Percentiles rank a stretch among this genome's conserved stretches.
Evolutionary conservation across 345 rosid genomes (phyloP).

Genomic region (Anacardium occidentale): DNA sequence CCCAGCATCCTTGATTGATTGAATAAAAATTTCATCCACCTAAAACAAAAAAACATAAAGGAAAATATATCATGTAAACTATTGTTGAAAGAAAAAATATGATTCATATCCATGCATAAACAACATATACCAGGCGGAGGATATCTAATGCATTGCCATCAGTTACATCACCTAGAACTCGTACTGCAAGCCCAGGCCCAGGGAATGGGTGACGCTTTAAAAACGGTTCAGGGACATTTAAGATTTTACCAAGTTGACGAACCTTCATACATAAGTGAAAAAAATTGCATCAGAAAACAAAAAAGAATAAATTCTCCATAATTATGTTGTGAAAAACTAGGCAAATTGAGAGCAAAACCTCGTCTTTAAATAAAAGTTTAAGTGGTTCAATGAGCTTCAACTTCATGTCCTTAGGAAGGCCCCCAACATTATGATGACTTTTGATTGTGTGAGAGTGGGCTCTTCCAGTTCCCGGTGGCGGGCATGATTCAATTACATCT

Average conservation of each 20-base stretch:
- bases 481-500: slow-evolving; percentile 96
- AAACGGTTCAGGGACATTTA: slow-evolving; percentile 80
- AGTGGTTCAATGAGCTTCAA: slow-evolving; percentile 96
- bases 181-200: slow-evolving; percentile 97
- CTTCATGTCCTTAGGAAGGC: slow-evolving; percentile 98
- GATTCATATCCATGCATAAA: slow-evolving; percentile 6
- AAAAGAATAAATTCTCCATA: not conserved
- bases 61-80: not conserved
- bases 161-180: slow-evolving; percentile 92
- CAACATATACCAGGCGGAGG: slow-evolving; percentile 68
- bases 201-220: slow-evolving; percentile 97
- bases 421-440: slow-evolving; percentile 99
- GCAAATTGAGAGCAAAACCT: slow-evolving; percentile 44
- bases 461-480: slow-evolving; percentile 94
- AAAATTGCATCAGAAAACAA: slow-evolving; percentile 7
- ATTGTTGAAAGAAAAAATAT: not conserved
- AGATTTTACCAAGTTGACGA: slow-evolving; percentile 81
- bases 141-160: slow-evolving; percentile 84
- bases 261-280: slow-evolving; percentile 47
- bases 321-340: not conserved
- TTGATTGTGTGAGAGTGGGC: slow-evolving; percentile 93
- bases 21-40: slow-evolving; percentile 98
- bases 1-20: slow-evolving; percentile 94
- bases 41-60: slow-evolving; percentile 21
- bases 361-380: slow-evolving; percentile 92